Base-by-base conservation (phyloP, 2,329 filamentous ascomycete genomes). In the Blumeria graminis region DNA sequence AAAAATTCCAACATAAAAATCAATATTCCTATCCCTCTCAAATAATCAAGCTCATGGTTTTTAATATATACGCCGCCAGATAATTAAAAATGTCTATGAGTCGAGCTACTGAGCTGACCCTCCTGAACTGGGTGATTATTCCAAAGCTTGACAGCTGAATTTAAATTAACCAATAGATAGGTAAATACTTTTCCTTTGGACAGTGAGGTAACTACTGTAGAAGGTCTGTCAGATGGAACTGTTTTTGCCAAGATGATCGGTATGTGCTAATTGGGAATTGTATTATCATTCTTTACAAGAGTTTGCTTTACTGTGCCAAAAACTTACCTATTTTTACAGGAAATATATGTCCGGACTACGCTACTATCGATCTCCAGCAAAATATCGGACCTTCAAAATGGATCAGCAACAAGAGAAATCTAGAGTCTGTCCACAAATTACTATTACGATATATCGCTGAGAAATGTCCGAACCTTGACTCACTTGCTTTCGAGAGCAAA, bases 321-420 rank as follows among this genome's bases (percentile, higher is more conserved):
- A 28, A 28, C 22, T 28, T 9, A 22, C 33, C 18, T 55, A 71
- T 76, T 56, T 70, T 77, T 50, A 68, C 70, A 64, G 77, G 80
- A 64, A 74, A 80, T 62, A 68, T 82, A 52, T 76, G 81, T 61
- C 64, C 72, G 36, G 69, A 73, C 58, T 82, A 80, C 63, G 73
- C 77, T 63, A 71, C 73, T 34, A 69, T 71, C 0, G 71, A 76
- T 58, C 73, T 81, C 56, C 72, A 52, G 66, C 69, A 58, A 71
- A 73, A 63, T 65, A 75, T 57, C 69, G 61, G 59, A 38, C 58
- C 62, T 9, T 61, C 64, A 28, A 63, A 63, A 63, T 67, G 65
- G 65, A 45, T 67, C 35, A 61, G 54, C 69, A 73, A 64, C 72
- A 76, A 69, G 63, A 71, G 73, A 58, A 76, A 72, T 59, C 68